phyloP scores from a whole-genome alignment of 768 basidiomycete species.

The Postia placenta region DNA sequence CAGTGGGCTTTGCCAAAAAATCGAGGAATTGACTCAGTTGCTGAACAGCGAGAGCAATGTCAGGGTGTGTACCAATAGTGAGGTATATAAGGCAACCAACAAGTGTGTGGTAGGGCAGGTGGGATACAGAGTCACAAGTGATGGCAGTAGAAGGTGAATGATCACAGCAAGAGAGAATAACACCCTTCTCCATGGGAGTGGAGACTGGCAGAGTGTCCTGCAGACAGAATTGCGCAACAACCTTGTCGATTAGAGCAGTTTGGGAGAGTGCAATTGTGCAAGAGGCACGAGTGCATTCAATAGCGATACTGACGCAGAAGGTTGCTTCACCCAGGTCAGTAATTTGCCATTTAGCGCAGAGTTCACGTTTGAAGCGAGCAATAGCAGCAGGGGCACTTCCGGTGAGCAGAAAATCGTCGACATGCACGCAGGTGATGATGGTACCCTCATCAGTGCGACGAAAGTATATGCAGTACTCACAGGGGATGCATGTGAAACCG shows the following conservation, averaged over 20 bases:
- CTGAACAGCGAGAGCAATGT: constrained; percentile 16
- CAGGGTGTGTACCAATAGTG: constrained; percentile 10
- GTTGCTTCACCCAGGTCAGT: constrained; percentile 19
- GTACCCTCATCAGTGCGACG: not conserved
- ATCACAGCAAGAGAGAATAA: not conserved
- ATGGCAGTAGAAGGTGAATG: not conserved
- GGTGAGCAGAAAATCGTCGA: constrained; percentile 15
- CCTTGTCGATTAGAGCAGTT: constrained; percentile 12
- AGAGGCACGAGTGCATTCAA: constrained; percentile 20
- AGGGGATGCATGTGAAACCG: constrained; percentile 9
- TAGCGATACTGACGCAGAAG: constrained; percentile 31
- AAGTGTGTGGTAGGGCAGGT: constrained; percentile 22
- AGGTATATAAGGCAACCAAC: constrained; percentile 25
- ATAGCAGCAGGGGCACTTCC: constrained; percentile 21
- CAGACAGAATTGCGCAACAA: constrained; percentile 11
- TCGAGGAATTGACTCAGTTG: constrained; percentile 19
- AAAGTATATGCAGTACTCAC: constrained; percentile 15
- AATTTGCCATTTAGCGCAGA: constrained; percentile 25
- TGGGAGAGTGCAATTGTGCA: constrained; percentile 16
- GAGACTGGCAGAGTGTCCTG: constrained; percentile 5
- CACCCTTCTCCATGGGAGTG: constrained; percentile 14
- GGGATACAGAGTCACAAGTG: not conserved
- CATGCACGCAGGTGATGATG: constrained; percentile 16
- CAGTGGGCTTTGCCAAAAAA: constrained; percentile 17
- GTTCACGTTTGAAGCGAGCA: constrained; percentile 21